Base-by-base conservation (phyloP, 768 basidiomycete species). In the Boletus rubropictus region DNA sequence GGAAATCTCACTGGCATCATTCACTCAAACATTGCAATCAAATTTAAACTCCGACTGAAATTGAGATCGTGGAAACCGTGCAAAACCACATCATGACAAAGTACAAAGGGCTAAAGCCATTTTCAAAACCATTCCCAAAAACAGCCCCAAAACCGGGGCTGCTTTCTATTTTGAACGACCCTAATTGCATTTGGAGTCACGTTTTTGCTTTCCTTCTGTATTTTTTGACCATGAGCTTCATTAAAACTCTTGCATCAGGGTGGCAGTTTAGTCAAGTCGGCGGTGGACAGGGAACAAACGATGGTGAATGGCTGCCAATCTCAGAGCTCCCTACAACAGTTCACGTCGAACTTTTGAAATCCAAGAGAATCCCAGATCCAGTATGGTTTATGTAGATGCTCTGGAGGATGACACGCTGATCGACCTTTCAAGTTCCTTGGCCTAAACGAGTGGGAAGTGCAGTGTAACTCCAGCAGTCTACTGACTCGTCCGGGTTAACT, bases 361-460 rank as follows among this genome's bases (percentile, higher is more conserved):
- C 74, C 32, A 74, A 79, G 53, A 86, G 64, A 60, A 92, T 95
- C 31, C 84, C 86, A 28, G 87, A 96, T 66, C 91, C 90, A 42
- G 87, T 88, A 58, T 51, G 81, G 69, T n/a, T 45, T 35, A 12
- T 33, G 27, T n/a, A n/a, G 10, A 2, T 28, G 15, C 39, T 18
- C 45, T 47, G 15, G 14, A 29, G 20, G 39, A 27, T 14, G 42
- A 40, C 21, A n/a, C 12, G 12, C 50, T 61, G 35, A 58, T 42
- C 22, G 34, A 40, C 42, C 14, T 52, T 14, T 21, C 29, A 53
- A 89, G 86, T 85, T 86, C 52, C 55, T 87, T 36, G 88, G 84
- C 10, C 69, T 91, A 49, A 75, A 86, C 51, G 93, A 95, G 63
- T 90, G 86, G 83, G 86, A 92, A 56, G 84, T 91, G 12, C 93